These are phyloP conservation scores for Catenaria anguillulae DNA, from an alignment of 371 early-diverging fungal species.

Conservation along the genomic window DNA sequence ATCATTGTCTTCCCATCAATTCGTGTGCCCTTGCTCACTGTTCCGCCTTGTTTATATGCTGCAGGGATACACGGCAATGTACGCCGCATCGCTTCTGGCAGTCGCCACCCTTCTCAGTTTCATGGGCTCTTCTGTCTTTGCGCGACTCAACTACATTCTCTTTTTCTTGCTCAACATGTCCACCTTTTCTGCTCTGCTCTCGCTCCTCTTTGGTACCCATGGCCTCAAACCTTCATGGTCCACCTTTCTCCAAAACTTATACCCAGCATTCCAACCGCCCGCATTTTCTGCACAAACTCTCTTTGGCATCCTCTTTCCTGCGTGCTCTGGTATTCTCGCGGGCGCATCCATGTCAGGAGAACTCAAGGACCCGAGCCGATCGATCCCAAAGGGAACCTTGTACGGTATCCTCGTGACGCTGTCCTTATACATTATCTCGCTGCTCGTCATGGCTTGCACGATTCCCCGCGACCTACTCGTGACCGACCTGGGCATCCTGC, in stretches of 20 bases:
- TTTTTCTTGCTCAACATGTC: conserved; percentile 25
- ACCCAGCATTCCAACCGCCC: conserved; percentile 27
- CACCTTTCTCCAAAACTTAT: conserved; percentile 37
- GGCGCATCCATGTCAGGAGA: conserved; percentile 50
- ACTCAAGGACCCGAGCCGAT: conserved; percentile 38
- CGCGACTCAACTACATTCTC: background rate
- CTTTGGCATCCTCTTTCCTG: conserved; percentile 45
- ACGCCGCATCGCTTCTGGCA: conserved; percentile 29
- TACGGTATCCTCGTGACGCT: conserved; percentile 36
- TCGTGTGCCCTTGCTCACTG: too few species aligned
- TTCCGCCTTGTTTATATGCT: conserved; percentile 17
- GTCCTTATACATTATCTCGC: conserved; percentile 28
- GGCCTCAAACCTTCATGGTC: conserved; percentile 32
- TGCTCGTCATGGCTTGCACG: conserved; percentile 34
- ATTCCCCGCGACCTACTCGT: conserved; percentile 32
- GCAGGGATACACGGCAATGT: too few species aligned
- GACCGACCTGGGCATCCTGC: conserved; percentile 34
- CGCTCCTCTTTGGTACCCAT: conserved; percentile 30
- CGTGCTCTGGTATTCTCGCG: conserved; percentile 47
- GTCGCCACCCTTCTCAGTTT: conserved; percentile 32
- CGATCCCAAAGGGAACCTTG: conserved; percentile 46
- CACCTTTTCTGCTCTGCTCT: conserved; percentile 30
- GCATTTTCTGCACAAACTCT: conserved; percentile 28
- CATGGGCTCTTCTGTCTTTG: conserved; percentile 20
- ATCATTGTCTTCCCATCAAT: too few species aligned